Base-by-base conservation (phyloP, 2,329 filamentous ascomycete species). In the Chaetomiaceae sp. region DNA sequence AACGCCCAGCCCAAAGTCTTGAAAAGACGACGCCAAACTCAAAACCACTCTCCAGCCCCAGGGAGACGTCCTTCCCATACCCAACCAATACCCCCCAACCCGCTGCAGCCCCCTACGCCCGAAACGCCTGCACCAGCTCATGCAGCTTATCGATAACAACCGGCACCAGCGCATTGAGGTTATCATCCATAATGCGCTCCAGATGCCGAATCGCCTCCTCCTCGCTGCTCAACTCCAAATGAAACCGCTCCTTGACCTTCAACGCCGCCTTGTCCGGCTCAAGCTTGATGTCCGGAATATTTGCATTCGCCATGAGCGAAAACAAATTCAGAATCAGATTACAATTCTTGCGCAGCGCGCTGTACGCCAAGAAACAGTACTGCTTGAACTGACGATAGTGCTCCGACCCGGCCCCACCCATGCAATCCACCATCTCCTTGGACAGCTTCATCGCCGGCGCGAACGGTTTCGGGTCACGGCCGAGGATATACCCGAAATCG, bases 351-450 rank as follows among this genome's bases (percentile, higher is more conserved):
- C 93, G 81, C 35, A 98, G 72, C 1, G 93, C 90, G 1, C 86
- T 88, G 67, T 95, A 98, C 0, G 93, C 88, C 3, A 95, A 86
- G 67, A 95, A 96, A 64, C 89, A 95, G 66, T 97, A 95, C 59
- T 94, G 87, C 62, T 93, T 93, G 69, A 98, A 98, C 43, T 85
- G 79, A 35, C 83, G 74, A 65, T 95, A 98, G 52, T 94, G 84
- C 18, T 86, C 79, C 3, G 86, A 88, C 27, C 78, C 76, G 7
- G 83, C 76, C 11, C 93, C 93, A 33, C 94, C 94, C 88, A 98
- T 96, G 52, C 90, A 93, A 60, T 98, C 93, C 3, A 97, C 88
- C 93, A 98, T 98, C 62, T 98, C 91, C 58, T 90, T 91, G 61
- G 86, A 91, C 8, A 98, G 79, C 66, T 98, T 98, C 84, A 98